These are phyloP conservation scores for Corymbia calophylla DNA, from an alignment of 441 rosid genomes.

Conservation along the genomic window DNA sequence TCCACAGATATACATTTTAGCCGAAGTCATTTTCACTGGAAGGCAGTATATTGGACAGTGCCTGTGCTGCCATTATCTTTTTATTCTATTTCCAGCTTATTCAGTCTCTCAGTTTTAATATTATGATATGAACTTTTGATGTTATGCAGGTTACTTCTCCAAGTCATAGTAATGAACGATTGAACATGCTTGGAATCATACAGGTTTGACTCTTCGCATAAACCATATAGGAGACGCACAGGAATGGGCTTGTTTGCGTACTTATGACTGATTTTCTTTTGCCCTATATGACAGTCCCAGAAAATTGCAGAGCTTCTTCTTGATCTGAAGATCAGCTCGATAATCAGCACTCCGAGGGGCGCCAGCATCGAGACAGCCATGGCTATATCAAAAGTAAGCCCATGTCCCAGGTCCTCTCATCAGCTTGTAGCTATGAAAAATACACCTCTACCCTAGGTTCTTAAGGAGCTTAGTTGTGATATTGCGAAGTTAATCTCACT, in stretches of 20 bases:
- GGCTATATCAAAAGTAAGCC: constrained; percentile 51
- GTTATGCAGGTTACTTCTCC: constrained; percentile 30
- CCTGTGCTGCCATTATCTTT: background rate
- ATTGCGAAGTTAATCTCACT: background rate
- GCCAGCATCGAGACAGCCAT: constrained; percentile 57
- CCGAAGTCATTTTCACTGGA: background rate
- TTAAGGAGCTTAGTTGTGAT: background rate
- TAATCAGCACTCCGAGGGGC: constrained; percentile 44
- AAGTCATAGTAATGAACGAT: constrained; percentile 28
- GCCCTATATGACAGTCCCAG: constrained; percentile 53
- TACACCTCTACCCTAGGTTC: background rate
- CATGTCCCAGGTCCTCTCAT: background rate
- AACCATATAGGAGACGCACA: background rate
- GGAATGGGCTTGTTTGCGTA: background rate
- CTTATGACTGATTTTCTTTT: constrained; percentile 2
- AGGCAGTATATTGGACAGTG: background rate
- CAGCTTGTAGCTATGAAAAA: background rate
- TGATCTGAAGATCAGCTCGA: constrained; percentile 55
- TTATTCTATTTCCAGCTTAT: background rate
- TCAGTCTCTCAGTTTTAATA: background rate
- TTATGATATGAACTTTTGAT: background rate
- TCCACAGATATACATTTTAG: background rate
- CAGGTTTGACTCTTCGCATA: constrained; percentile 38
- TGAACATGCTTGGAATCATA: constrained; percentile 75
- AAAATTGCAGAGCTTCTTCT: constrained; percentile 93